Conservation (phyloP, 495 filamentous ascomycete species). For the Aspergillus diversus region DNA sequence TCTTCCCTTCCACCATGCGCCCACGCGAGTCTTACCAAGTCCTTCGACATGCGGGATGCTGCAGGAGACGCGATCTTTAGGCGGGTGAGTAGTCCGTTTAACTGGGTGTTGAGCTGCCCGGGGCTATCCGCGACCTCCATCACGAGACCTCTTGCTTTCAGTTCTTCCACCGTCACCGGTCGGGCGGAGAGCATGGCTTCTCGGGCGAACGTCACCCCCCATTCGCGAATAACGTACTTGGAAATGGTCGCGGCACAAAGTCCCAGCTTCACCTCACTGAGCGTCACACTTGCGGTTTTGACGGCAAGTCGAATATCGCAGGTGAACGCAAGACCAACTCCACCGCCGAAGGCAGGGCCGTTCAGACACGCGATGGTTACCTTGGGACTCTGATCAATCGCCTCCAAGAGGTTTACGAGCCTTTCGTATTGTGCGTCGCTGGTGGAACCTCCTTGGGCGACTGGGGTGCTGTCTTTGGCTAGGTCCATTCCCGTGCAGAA, state of each 20-base stretch:
- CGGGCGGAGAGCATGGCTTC: slow-evolving; percentile 39
- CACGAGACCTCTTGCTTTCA: slow-evolving; percentile 26
- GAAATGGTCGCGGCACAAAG: slow-evolving; percentile 38
- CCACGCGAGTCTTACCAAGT: slow-evolving; percentile 29
- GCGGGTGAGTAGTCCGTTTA: slow-evolving; percentile 20
- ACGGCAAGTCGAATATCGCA: slow-evolving; percentile 39
- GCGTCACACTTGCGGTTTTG: slow-evolving; percentile 28
- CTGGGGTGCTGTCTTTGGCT: slow-evolving; percentile 24
- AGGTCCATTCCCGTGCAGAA: slow-evolving; percentile 51
- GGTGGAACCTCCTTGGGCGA: slow-evolving; percentile 19
- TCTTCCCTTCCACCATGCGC: slow-evolving; percentile 20
- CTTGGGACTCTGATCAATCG: slow-evolving; percentile 38
- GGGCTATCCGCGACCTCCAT: slow-evolving; percentile 20
- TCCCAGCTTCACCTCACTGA: slow-evolving; percentile 40
- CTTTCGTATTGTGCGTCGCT: slow-evolving; percentile 29
- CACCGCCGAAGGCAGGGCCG: slow-evolving; percentile 44
- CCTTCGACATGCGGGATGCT: slow-evolving; percentile 32
- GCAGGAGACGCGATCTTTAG: slow-evolving; percentile 24
- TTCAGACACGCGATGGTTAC: slow-evolving; percentile 42
- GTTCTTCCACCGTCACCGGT: slow-evolving; percentile 27
- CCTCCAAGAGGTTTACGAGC: slow-evolving; percentile 32
- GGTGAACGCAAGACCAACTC: slow-evolving; percentile 41
- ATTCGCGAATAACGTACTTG: slow-evolving; percentile 39
- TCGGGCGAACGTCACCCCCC: slow-evolving; percentile 30
- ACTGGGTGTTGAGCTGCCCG: slow-evolving; percentile 1